These are phyloP conservation scores for Aspergillus quadrilineatus DNA, from an alignment of 2,329 filamentous ascomycete genomes.

Conservation along the genomic window DNA sequence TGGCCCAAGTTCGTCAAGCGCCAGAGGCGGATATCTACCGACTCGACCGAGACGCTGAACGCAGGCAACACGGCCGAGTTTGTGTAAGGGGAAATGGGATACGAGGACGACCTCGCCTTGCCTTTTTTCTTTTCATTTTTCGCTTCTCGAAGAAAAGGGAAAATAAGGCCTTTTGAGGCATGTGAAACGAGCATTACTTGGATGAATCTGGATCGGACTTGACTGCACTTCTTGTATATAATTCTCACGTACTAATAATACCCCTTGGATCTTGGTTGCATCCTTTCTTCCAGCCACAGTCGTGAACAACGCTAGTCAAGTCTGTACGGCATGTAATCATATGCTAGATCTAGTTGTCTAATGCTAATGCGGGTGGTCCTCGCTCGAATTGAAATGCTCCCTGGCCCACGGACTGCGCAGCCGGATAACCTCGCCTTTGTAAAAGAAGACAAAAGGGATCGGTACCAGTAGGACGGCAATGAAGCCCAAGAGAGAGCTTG, in stretches of 20 bases:
- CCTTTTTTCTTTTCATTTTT: too few relatives aligned
- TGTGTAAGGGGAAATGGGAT: background rate
- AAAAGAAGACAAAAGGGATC: constrained; percentile 40
- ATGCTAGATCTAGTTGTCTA: background rate
- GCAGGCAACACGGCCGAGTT: background rate
- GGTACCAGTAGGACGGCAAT: constrained; percentile 38
- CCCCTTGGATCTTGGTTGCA: background rate
- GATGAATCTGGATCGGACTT: background rate
- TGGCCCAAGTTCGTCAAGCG: constrained; percentile 50
- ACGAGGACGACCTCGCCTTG: background rate
- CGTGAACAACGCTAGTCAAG: too few relatives aligned
- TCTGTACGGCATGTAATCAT: too few relatives aligned
- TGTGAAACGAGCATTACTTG: background rate
- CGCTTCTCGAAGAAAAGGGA: too few relatives aligned
- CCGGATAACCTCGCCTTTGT: constrained; percentile 23
- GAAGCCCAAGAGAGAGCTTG: constrained; percentile 39
- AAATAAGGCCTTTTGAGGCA: background rate
- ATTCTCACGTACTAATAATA: background rate
- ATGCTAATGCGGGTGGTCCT: constrained; percentile 27
- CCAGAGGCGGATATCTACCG: background rate
- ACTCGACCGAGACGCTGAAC: constrained; percentile 4
- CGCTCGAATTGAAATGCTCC: constrained; percentile 30
- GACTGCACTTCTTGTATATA: background rate
- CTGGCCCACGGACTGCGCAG: constrained; percentile 31
- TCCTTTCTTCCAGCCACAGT: too few relatives aligned